Base-by-base conservation (phyloP, 2,329 filamentous ascomycete species). In the Ophiostoma ips region DNA sequence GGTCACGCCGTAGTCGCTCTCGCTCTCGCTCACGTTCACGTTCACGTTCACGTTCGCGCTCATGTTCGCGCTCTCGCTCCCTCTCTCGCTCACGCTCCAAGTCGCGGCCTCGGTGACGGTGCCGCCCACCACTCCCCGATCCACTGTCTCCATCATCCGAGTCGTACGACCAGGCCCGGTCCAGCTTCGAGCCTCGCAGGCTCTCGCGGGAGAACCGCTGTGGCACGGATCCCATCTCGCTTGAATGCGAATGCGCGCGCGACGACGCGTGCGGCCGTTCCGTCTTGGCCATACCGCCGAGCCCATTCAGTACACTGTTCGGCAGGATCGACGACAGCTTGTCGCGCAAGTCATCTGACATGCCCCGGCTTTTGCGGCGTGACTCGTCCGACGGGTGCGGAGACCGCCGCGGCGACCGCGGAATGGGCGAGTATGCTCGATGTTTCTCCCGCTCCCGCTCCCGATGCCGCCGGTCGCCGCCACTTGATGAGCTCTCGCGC, bases 321-420 rank as follows among this genome's bases (percentile, higher is more conserved):
- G 69, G 67, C 2, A 74, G 56, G 5, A 73, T 66, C 7, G 61
- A 67, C 2, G 67, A 62, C 10, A 74, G 59, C 21, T 68, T 72
- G 33, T 73, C 68, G 36, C 66, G 64, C 38, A 72, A 46, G 12
- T 68, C 63, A 21, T 53, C 55, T 2, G 69, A 62, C 30, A 65
- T 67, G 4, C 61, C 62, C 10, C 61, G 60, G 49, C 60, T 62
- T 19, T 64, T 61, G 48, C 64, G 60, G 47, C 63, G 66, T 15
- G 60, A 44, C 4, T 71, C 66, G 3, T 71, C 67, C 33, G 50
- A 15, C 30, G 52, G 3, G 50, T 28, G 28, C 2, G 47, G 47
- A 6, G 41, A 50, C 10, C 24, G 44, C 12, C 21, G 44, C 3
- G 48, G 40, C 3, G 49, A 48, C 4, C 46, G 46, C 3, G 36